Percentiles rank a stretch among this genome's conserved stretches.
These are phyloP conservation scores for Phytopythium vexans DNA, from an alignment of 352 stramenopile genomes.

Conservation along the genomic window DNA sequence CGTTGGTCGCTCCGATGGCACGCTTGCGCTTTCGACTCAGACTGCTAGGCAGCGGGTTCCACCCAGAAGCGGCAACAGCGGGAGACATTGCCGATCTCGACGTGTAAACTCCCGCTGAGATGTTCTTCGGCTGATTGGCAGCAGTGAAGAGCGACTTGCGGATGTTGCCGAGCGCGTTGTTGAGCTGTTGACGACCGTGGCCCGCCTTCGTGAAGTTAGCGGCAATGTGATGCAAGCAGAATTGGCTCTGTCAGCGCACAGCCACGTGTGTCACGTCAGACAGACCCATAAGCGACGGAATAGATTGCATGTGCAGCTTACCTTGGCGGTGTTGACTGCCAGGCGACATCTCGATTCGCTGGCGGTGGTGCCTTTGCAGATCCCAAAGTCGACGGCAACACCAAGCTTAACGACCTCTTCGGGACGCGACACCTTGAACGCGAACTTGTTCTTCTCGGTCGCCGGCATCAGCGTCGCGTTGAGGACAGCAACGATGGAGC, in stretches of 20 bases:
- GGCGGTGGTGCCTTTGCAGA: constrained; percentile 69
- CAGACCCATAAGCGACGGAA: neutral
- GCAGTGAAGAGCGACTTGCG: constrained; percentile 61
- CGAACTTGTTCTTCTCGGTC: constrained; percentile 74
- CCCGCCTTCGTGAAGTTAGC: constrained; percentile 69
- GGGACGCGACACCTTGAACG: constrained; percentile 61
- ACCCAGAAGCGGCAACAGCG: constrained; percentile 13
- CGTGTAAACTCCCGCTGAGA: constrained; percentile 77
- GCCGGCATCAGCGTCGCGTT: constrained; percentile 65
- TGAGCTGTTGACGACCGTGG: constrained; percentile 70
- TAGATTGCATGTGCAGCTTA: constrained; percentile 9
- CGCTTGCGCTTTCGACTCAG: constrained; percentile 3
- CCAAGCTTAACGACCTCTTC: constrained; percentile 66
- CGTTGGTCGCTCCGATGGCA: constrained; percentile 4
- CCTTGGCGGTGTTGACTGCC: constrained; percentile 71
- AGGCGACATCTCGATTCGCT: constrained; percentile 62
- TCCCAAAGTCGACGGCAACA: constrained; percentile 62
- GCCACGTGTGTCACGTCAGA: neutral
- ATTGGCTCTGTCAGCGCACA: constrained; percentile 44
- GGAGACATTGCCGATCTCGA: constrained; percentile 14
- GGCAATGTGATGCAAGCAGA: constrained; percentile 76
- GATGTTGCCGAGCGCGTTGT: constrained; percentile 61
- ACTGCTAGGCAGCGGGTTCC: constrained; percentile 20
- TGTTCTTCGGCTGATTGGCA: constrained; percentile 59
- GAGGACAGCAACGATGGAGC: constrained; percentile 62